Conservation (phyloP, 768 basidiomycete species). For the Mycena vulgaris region DNA sequence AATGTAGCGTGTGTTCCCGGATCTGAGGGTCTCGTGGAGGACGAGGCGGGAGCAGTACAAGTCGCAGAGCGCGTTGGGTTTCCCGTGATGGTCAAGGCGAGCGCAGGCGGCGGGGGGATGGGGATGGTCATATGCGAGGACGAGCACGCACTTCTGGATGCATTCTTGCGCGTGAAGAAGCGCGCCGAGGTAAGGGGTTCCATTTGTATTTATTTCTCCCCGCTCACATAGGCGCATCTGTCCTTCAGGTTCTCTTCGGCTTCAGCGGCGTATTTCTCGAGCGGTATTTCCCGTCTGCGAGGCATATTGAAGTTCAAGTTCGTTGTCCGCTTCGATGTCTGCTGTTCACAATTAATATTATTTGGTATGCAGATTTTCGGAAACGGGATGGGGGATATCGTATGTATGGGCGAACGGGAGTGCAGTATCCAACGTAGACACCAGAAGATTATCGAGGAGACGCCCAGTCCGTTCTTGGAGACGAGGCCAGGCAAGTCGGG, state of each 20-base stretch:
- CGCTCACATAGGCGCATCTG: too few species aligned
- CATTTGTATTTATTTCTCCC: background rate
- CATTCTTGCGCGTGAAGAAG: conserved; percentile 54
- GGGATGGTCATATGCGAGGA: conserved; percentile 70
- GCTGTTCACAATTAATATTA: too few species aligned
- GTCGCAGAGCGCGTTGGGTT: conserved; percentile 64
- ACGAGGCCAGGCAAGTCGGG: conserved; percentile 58
- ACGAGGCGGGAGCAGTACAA: conserved; percentile 28
- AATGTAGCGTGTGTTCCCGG: conserved; percentile 72
- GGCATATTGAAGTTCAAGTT: conserved; percentile 81
- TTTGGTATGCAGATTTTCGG: conserved; percentile 69
- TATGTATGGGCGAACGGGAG: conserved; percentile 80
- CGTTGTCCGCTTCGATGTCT: too few species aligned
- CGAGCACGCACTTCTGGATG: conserved; percentile 54
- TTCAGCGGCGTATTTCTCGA: conserved; percentile 72
- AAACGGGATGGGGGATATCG: conserved; percentile 69
- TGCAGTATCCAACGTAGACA: conserved; percentile 79
- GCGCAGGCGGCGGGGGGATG: conserved; percentile 80
- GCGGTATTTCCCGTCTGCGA: conserved; percentile 66
- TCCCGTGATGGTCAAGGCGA: conserved; percentile 78
- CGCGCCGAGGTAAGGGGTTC: conserved; percentile 60
- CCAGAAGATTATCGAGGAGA: conserved; percentile 83
- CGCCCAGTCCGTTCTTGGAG: conserved; percentile 72
- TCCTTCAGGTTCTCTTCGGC: conserved; percentile 61
- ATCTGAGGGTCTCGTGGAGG: conserved; percentile 61